A percentile compares a stretch with the other conserved stretches of the same genome.
Conservation (phyloP, 192 early-diverging fungal species). For the Backusella sp. region DNA sequence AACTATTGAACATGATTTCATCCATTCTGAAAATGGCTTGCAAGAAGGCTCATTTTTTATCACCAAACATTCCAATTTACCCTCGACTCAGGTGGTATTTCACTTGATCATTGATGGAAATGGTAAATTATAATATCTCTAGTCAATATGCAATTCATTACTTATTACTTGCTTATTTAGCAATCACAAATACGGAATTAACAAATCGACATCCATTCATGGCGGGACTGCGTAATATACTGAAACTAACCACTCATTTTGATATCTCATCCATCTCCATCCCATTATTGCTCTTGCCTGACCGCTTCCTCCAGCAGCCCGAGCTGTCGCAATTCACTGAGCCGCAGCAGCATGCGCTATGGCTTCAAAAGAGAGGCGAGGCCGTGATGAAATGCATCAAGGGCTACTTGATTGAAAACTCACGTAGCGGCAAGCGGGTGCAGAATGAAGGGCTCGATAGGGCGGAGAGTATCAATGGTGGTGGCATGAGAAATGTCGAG, state of each 20-base stretch:
- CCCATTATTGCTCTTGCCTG: conserved; percentile 66
- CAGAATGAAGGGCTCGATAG: conserved; percentile 44
- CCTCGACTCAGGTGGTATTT: conserved; percentile 70
- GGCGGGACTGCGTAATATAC: conserved; percentile 60
- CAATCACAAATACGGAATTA: conserved; percentile 18
- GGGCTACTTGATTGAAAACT: conserved; percentile 55
- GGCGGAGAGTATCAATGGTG: conserved; percentile 20
- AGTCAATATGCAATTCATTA: not conserved
- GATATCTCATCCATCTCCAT: conserved; percentile 64
- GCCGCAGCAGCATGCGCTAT: conserved; percentile 32
- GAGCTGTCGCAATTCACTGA: conserved; percentile 23
- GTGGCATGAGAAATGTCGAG: conserved; percentile 45
- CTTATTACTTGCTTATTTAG: conserved; percentile 12
- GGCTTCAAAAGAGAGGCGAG: conserved; percentile 48
- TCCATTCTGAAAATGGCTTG: conserved; percentile 18
- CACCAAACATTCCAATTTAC: conserved; percentile 75
- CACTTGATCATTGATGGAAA: conserved; percentile 65
- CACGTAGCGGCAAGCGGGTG: conserved; percentile 43
- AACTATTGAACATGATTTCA: conserved; percentile 52
- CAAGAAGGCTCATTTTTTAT: conserved; percentile 74
- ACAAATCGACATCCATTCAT: conserved; percentile 43
- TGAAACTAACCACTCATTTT: conserved; percentile 55
- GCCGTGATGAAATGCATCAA: conserved; percentile 50
- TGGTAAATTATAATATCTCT: conserved; percentile 34
- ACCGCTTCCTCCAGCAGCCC: conserved; percentile 30